Percentiles rank a stretch among this genome's conserved stretches.
These are phyloP conservation scores for Rhododendron ferrugineum DNA, from an alignment of 148 eudicot genomes.

Conservation along the genomic window DNA sequence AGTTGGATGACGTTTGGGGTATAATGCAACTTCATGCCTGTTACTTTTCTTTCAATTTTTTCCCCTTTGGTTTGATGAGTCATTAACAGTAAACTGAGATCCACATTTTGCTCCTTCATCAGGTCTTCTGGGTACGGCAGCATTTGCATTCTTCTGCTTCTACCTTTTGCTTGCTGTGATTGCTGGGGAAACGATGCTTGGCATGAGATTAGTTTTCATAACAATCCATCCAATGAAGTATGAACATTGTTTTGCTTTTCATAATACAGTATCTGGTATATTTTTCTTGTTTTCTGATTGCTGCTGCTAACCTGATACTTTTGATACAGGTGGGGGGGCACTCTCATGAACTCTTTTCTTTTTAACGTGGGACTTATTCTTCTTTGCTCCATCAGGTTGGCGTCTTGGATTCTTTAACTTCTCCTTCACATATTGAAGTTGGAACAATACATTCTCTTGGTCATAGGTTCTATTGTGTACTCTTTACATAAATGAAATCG, in stretches of 20 bases:
- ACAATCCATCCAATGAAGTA: constrained; percentile 99
- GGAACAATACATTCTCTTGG: neutral
- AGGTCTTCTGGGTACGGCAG: constrained; percentile 95
- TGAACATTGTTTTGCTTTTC: neutral
- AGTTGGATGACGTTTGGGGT: constrained; percentile 95
- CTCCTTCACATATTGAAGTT: neutral
- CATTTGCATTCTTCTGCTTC: constrained; percentile 99
- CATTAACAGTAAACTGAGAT: constrained; percentile 9
- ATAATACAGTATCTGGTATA: neutral
- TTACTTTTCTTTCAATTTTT: neutral
- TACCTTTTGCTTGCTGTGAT: constrained; percentile 89
- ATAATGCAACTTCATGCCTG: neutral
- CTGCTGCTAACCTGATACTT: neutral
- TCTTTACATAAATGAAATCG: neutral
- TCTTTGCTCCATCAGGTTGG: constrained; percentile 96
- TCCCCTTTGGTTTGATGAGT: constrained; percentile 1
- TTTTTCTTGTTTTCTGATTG: neutral
- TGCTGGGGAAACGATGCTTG: constrained; percentile 97
- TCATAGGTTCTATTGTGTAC: neutral
- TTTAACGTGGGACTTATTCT: constrained; percentile 96
- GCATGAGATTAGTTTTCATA: constrained; percentile 84
- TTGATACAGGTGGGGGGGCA: constrained; percentile 90
- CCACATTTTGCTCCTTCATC: constrained; percentile 23
- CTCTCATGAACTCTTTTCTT: constrained; percentile 97
- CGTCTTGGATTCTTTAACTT: neutral